phyloP scores from a whole-genome alignment of 2,329 filamentous ascomycete species.

The Botrytis deweyae region DNA sequence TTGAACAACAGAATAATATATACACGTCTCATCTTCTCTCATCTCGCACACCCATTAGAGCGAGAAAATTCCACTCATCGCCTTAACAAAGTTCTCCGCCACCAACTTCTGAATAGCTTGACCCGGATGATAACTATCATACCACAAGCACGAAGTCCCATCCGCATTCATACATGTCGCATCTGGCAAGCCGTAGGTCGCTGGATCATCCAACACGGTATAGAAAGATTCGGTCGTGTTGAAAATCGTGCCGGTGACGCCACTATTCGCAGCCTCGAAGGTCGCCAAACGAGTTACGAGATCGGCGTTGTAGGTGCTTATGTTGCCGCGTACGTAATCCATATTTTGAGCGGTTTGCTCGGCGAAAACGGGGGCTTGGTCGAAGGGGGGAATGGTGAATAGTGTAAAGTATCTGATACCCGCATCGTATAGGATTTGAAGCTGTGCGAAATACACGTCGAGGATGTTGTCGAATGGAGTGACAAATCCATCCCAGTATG shows the following conservation, averaged over 20 bases:
- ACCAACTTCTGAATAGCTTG: conserved; percentile 16
- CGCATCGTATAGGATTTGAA: conserved; percentile 4
- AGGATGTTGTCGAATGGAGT: not conserved
- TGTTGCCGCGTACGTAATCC: conserved; percentile 3
- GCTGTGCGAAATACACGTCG: not conserved
- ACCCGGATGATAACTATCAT: conserved; percentile 17
- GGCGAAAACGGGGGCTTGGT: conserved; percentile 8
- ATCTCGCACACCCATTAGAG: not conserved
- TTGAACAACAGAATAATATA: not conserved
- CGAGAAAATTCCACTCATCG: conserved; percentile 4
- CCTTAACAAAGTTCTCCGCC: conserved; percentile 11
- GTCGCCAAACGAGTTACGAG: not conserved
- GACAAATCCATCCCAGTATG: conserved; percentile 10
- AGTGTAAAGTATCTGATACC: conserved; percentile 8
- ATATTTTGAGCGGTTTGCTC: conserved; percentile 1
- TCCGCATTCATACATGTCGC: conserved; percentile 7
- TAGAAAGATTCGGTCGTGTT: conserved; percentile 9
- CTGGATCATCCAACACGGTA: not conserved
- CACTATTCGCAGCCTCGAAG: conserved; percentile 5
- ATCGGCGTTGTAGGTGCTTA: conserved; percentile 4
- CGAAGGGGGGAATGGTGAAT: conserved; percentile 12
- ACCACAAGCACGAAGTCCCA: conserved; percentile 18
- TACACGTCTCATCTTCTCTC: not conserved
- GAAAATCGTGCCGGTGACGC: not conserved
- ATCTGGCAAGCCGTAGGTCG: not conserved